These are phyloP conservation scores for Mallotus japonicus DNA, from an alignment of 441 rosid species.

Conservation along the genomic window DNA sequence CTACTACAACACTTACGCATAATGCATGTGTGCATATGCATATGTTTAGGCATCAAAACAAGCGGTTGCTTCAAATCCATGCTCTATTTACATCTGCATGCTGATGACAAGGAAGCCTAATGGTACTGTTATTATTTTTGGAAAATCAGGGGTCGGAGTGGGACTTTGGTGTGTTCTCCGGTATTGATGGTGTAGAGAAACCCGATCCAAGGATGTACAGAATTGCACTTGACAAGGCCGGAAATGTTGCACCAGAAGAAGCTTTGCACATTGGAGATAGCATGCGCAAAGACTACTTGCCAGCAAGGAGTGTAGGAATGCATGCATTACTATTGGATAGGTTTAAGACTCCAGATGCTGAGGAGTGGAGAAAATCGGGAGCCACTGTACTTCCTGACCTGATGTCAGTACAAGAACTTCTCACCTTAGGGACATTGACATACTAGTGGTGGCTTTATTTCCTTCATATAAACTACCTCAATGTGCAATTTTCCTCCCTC, in stretches of 20 bases:
- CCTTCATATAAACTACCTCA: conserved; percentile 1
- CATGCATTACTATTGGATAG: conserved; percentile 84
- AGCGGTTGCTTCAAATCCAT: background rate
- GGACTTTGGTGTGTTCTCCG: conserved; percentile 98
- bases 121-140: background rate
- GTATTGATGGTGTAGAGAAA: conserved; percentile 92
- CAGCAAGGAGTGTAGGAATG: conserved; percentile 87
- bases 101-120: conserved; percentile 2
- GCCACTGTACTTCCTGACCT: conserved; percentile 82
- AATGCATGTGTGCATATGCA: background rate
- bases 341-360: conserved; percentile 74
- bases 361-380: conserved; percentile 76
- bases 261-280: conserved; percentile 88
- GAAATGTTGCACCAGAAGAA: conserved; percentile 68
- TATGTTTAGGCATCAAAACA: background rate
- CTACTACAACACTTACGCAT: background rate
- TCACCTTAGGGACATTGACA: conserved; percentile 44
- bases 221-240: conserved; percentile 78
- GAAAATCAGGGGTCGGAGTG: conserved; percentile 70
- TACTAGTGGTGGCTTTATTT: conserved; percentile 18
- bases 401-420: conserved; percentile 56
- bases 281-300: conserved; percentile 81
- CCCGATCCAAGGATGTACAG: conserved; percentile 75
- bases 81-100: background rate
- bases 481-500: background rate